Conservation (phyloP, 140 eudicot species). For the Ambrosia hybrid region DNA sequence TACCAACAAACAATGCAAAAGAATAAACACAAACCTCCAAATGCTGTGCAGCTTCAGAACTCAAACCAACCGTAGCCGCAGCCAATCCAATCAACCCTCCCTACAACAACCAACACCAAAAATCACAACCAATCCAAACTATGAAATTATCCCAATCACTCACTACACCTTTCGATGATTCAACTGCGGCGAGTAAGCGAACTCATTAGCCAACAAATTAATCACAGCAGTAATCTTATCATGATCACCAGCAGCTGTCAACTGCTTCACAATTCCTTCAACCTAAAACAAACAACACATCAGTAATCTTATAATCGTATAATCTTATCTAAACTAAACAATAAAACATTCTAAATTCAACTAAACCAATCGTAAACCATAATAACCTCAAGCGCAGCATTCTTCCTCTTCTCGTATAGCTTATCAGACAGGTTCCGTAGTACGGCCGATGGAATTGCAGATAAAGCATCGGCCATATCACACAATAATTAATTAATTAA, state of each 20-base stretch:
- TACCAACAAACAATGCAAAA: constrained; percentile 3
- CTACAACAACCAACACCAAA: constrained; percentile 28
- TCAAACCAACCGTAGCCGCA: constrained; percentile 86
- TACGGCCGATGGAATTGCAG: constrained; percentile 68
- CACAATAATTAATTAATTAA: neutral
- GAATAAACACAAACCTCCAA: constrained; percentile 56
- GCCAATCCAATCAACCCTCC: constrained; percentile 96
- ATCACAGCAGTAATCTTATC: constrained; percentile 71
- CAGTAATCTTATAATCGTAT: neutral
- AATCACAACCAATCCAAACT: constrained; percentile 1
- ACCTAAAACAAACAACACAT: constrained; percentile 41
- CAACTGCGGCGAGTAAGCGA: constrained; percentile 68
- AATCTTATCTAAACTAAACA: neutral
- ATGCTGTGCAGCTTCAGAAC: constrained; percentile 75
- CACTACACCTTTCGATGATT: constrained; percentile 78
- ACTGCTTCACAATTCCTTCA: constrained; percentile 87
- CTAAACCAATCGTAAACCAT: neutral
- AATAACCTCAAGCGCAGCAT: constrained; percentile 78
- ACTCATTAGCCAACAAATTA: constrained; percentile 63
- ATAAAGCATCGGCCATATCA: constrained; percentile 64
- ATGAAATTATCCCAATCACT: neutral
- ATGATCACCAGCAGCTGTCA: constrained; percentile 65
- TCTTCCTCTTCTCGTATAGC: constrained; percentile 79
- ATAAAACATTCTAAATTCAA: neutral
- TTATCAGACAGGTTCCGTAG: constrained; percentile 73